phyloP scores from a whole-genome alignment of 371 early-diverging fungal species.

The Syncephalastrum racemosum region DNA sequence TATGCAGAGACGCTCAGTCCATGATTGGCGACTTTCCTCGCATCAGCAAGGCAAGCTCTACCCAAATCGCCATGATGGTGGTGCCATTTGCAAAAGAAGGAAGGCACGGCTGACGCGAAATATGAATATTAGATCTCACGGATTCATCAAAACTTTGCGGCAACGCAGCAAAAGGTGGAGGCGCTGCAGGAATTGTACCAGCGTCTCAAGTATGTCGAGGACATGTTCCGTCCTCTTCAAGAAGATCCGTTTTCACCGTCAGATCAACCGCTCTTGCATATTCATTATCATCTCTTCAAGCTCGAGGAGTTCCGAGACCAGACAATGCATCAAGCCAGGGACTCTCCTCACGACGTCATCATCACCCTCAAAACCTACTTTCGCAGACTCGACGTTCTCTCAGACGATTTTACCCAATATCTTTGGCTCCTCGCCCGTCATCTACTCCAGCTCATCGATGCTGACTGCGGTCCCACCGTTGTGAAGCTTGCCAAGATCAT shows the following conservation, averaged over 20 bases:
- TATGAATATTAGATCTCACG: slow-evolving; percentile 71
- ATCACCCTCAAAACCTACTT: slow-evolving; percentile 84
- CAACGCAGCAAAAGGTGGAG: slow-evolving; percentile 79
- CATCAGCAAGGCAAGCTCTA: slow-evolving; percentile 71
- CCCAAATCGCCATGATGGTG: not conserved
- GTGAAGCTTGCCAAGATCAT: slow-evolving; percentile 88
- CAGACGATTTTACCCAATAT: slow-evolving; percentile 79
- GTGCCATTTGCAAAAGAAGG: not conserved
- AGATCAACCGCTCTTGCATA: slow-evolving; percentile 73
- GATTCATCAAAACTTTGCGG: slow-evolving; percentile 90
- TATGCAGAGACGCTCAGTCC: slow-evolving; percentile 82
- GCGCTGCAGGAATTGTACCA: slow-evolving; percentile 85
- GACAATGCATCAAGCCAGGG: slow-evolving; percentile 76
- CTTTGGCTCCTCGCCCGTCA: slow-evolving; percentile 83
- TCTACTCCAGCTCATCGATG: slow-evolving; percentile 74
- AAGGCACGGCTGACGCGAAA: not conserved
- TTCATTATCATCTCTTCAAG: slow-evolving; percentile 88
- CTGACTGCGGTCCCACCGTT: slow-evolving; percentile 67
- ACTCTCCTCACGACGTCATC: slow-evolving; percentile 75
- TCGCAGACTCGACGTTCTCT: slow-evolving; percentile 74
- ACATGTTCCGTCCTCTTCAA: slow-evolving; percentile 73
- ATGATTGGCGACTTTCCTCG: slow-evolving; percentile 84
- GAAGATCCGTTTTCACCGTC: slow-evolving; percentile 56
- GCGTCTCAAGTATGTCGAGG: slow-evolving; percentile 69
- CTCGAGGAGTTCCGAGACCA: slow-evolving; percentile 85